Percentiles rank a stretch among this genome's conserved stretches.
Conservation (phyloP, 192 early-diverging fungal genomes). For the Geranomyces variabilis region DNA sequence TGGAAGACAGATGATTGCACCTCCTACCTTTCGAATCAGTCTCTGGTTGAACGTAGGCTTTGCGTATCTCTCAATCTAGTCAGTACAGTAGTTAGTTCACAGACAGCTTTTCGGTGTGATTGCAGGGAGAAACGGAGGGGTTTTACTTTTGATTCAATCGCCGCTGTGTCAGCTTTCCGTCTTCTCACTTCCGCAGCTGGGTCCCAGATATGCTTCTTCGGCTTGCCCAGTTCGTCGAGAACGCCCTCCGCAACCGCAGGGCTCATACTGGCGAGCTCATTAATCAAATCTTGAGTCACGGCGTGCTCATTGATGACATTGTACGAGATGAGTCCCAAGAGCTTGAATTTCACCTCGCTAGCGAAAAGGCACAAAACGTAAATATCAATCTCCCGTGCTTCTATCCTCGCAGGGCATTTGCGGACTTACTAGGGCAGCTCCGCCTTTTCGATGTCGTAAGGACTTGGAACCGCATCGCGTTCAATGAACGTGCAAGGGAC, state of each 20-base stretch:
- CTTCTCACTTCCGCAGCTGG: conserved; percentile 17
- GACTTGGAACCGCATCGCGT: conserved; percentile 11
- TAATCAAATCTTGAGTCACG: conserved; percentile 33
- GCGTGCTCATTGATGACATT: conserved; percentile 20
- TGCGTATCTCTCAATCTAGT: conserved; percentile 7
- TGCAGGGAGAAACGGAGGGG: neutral
- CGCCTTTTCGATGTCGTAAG: conserved; percentile 21
- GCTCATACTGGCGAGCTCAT: neutral
- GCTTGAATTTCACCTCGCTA: conserved; percentile 28
- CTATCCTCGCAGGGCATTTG: too few relatives aligned
- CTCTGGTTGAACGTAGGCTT: conserved; percentile 31
- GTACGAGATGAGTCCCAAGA: conserved; percentile 25
- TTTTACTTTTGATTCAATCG: conserved; percentile 1
- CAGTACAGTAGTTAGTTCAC: neutral
- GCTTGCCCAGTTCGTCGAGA: conserved; percentile 25
- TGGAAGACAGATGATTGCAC: too few relatives aligned
- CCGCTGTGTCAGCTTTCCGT: conserved; percentile 6
- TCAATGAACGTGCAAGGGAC: neutral
- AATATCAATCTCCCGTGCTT: neutral
- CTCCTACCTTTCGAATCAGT: conserved; percentile 26
- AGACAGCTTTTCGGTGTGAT: too few relatives aligned
- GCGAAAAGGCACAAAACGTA: neutral
- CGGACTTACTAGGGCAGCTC: conserved; percentile 23
- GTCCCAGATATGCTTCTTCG: conserved; percentile 30
- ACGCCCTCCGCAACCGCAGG: conserved; percentile 21